Percentiles rank a stretch among this genome's conserved stretches.
Conservation (phyloP, 768 basidiomycete species). For the Suillus lakei region DNA sequence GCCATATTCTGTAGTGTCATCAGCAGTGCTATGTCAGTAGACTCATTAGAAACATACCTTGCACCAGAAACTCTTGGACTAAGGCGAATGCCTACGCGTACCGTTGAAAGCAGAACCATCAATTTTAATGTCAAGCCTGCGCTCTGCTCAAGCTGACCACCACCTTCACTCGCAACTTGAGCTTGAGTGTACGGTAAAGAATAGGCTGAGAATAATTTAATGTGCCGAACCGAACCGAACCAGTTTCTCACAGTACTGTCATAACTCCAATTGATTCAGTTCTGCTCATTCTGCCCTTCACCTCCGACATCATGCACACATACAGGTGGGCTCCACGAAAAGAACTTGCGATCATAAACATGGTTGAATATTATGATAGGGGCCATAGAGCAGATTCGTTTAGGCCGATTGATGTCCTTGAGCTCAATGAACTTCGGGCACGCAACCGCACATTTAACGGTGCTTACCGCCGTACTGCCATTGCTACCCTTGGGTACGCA, state of each 20-base stretch:
- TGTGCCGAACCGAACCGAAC: slow-evolving; percentile 20
- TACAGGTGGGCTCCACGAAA: slow-evolving; percentile 28
- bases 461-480: slow-evolving; percentile 77
- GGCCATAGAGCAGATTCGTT: slow-evolving; percentile 58
- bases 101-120: slow-evolving; percentile 26
- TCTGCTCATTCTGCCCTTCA: background rate
- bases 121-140: background rate
- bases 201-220: background rate
- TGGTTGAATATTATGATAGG: slow-evolving; percentile 26
- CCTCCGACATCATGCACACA: slow-evolving; percentile 21
- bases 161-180: background rate
- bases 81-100: slow-evolving; percentile 27
- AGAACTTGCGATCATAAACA: background rate
- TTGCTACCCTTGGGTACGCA: slow-evolving; percentile 75
- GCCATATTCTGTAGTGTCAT: slow-evolving; percentile 22
- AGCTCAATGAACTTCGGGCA: slow-evolving; percentile 77
- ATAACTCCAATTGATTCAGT: slow-evolving; percentile 16
- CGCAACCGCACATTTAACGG: slow-evolving; percentile 84
- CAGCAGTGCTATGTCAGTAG: slow-evolving; percentile 11
- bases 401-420: slow-evolving; percentile 54
- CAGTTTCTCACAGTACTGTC: slow-evolving; percentile 9
- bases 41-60: slow-evolving; percentile 19
- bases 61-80: slow-evolving; percentile 24
- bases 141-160: background rate
- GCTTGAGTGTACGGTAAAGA: background rate